Base-by-base conservation (phyloP, 1,284 basidiomycete genomes). In the Vanrija sp. region DNA sequence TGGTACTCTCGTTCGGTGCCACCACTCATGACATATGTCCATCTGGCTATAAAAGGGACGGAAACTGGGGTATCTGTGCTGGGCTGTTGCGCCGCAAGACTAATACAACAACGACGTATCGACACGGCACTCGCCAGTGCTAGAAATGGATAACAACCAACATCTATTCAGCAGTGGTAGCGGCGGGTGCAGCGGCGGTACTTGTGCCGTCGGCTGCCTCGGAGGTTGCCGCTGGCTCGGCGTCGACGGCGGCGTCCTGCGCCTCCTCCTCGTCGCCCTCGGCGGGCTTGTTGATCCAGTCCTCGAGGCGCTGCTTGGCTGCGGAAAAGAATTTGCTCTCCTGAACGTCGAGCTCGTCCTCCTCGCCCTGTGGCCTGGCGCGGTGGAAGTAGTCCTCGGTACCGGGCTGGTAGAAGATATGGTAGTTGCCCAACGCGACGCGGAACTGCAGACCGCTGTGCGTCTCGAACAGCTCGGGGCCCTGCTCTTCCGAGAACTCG, bases 351-450 rank as follows among this genome's bases (percentile, higher is more conserved):
- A 22, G 22, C n/a, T 37, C 54, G 1, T 14, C 47, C 24, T 41
- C 36, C 36, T 53, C 47, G 9, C 36, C 42, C 16, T 37, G 37
- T 22, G 51, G 25, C 10, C 61, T 57, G 14, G 42, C 51, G n/a
- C 66, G 63, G 53, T 68, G 59, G 66, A 68, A 74, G 53, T 67
- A 73, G 62, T 75, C 73, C 59, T 74, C 72, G 18, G 70, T 74
- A 22, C 64, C 63, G 8, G 78, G 79, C 62, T 85, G 86, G 68
- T 87, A 89, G 75, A 87, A 79, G 56, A 91, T 73, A 72, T 84
- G 85, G 79, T 89, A 90, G 57, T 80, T 82, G 46, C 83, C 81
- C 52, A 82, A 62, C 48, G 81, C 80, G 45, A 92, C 81, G 19
- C 59, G 59, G 53, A 58, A 54, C 58, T 84, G 83, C 58, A 87